Evolutionary conservation across 2,329 filamentous ascomycete genomes (phyloP).

Genomic region (Talaromyces sp.): DNA sequence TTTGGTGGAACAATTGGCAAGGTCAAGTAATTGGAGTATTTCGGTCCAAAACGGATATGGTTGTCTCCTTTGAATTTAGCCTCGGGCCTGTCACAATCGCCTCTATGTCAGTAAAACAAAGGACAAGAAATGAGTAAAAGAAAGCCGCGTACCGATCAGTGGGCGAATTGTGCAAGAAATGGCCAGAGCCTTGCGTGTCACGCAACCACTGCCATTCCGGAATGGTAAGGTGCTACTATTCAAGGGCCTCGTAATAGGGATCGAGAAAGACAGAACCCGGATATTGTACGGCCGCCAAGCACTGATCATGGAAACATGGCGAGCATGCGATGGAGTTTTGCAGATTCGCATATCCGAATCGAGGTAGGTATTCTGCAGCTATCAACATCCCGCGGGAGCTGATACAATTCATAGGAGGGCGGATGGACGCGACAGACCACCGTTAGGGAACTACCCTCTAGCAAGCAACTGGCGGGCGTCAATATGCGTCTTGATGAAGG

Average conservation of each 20-base stretch:
- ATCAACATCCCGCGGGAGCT: not conserved
- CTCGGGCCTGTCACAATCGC: too few relatives aligned
- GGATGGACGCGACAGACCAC: conserved; percentile 70
- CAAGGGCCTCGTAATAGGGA: conserved; percentile 65
- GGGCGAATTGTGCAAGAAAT: too few relatives aligned
- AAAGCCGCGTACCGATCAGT: too few relatives aligned
- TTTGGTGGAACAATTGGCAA: too few relatives aligned
- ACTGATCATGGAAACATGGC: conserved; percentile 66
- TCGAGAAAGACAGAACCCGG: conserved; percentile 64
- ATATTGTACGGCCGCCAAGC: conserved; percentile 65
- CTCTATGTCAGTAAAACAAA: too few relatives aligned
- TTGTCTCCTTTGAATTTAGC: too few relatives aligned
- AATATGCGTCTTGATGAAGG: conserved; percentile 72
- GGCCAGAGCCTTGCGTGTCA: too few relatives aligned
- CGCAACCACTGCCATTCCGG: conserved; percentile 45
- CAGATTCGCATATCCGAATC: conserved; percentile 59
- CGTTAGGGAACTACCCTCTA: conserved; percentile 28
- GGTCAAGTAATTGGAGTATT: too few relatives aligned
- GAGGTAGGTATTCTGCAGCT: conserved; percentile 42
- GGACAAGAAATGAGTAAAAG: too few relatives aligned
- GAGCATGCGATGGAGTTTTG: conserved; percentile 69
- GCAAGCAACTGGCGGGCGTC: conserved; percentile 65
- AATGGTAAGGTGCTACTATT: conserved; percentile 62
- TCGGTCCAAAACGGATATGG: too few relatives aligned
- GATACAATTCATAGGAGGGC: conserved; percentile 50